Evolutionary conservation across 495 filamentous ascomycete genomes (phyloP), one percentile per base, ranked within the genome.

Genomic region (Penicillium subrubescens): DNA sequence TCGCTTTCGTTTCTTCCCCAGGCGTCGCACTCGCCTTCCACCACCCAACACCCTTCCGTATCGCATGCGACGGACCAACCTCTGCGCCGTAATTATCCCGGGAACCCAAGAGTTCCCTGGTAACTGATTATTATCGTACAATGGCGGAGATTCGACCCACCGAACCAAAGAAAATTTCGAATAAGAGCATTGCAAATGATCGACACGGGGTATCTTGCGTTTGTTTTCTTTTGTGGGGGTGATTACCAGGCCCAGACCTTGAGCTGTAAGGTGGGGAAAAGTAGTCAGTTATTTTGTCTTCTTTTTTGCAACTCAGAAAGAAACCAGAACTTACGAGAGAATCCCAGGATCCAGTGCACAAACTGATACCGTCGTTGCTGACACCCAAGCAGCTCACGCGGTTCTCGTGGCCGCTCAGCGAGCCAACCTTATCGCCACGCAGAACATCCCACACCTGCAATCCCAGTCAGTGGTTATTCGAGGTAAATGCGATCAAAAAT

Each of bases 321-420:
- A 5, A 19, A 27, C 15, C 3, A 33, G 41, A 61, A 85, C 93
- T 82, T 89, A 99, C 95, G 79, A 96, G 85, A 69, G 96, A 97
- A 81, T 99, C 95, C 95, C 95, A 99, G 69, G 95, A 99, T 81
- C 95, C 95, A 71, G 95, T 99, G 84, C 95, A 98, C 83, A 99
- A 84, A 82, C 95, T 98, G 83, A 98, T 97, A 59, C 93, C 95
- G 73, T 99, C 95, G 77, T 97, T 98, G 81, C 94, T 97, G 72
- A 99, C 95, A 63, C 95, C 95, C 66, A 99, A 80, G 73, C 95
- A 99, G 87, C 94, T 97, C 69, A 99, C 95, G 65, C 95, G 91
- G 82, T 99, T 99, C 77, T 99, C 96, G 78, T 99, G 95, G 65
- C 95, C 96, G 69, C 93, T 93, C 55, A 99, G 83, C 44, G 93